Evolutionary conservation across 805 yeast species (phyloP).

Genomic region (Wickerhamiella azymoides): DNA sequence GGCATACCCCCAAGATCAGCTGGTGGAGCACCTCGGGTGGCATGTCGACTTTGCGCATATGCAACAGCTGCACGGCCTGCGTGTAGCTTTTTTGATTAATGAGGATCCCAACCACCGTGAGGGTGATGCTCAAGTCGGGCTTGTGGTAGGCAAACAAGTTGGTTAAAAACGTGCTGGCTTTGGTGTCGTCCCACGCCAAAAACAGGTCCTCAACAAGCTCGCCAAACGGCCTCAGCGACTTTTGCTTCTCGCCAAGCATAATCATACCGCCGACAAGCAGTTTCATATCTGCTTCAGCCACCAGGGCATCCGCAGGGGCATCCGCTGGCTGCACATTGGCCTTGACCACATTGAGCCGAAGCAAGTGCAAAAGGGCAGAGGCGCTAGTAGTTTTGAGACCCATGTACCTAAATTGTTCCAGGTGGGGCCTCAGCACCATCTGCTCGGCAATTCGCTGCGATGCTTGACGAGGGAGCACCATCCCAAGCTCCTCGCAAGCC

Average conservation of each 20-base stretch:
- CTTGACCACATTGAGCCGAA: constrained; percentile 12
- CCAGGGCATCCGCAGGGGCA: background rate
- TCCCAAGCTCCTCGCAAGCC: constrained; percentile 1
- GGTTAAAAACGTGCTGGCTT: constrained; percentile 4
- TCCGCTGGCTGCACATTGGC: constrained; percentile 9
- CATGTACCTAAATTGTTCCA: constrained; percentile 24
- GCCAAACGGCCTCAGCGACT: constrained; percentile 1
- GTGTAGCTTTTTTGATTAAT: constrained; percentile 10
- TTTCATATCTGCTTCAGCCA: constrained; percentile 18
- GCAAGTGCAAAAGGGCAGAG: constrained; percentile 14
- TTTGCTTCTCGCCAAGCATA: constrained; percentile 18
- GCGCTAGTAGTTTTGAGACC: constrained; percentile 16
- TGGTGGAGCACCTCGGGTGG: constrained; percentile 6
- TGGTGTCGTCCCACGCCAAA: constrained; percentile 11
- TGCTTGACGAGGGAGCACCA: background rate
- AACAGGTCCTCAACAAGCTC: constrained; percentile 13
- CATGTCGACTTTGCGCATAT: constrained; percentile 7
- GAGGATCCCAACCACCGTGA: constrained; percentile 7
- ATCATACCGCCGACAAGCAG: constrained; percentile 20
- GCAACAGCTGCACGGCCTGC: constrained; percentile 16
- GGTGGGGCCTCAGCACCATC: constrained; percentile 19
- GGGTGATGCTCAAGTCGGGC: constrained; percentile 7
- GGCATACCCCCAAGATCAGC: constrained; percentile 16
- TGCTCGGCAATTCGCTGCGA: constrained; percentile 7
- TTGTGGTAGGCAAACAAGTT: background rate